Conservation (phyloP, 106 monocot genomes). For the Platanthera zijinensis region DNA sequence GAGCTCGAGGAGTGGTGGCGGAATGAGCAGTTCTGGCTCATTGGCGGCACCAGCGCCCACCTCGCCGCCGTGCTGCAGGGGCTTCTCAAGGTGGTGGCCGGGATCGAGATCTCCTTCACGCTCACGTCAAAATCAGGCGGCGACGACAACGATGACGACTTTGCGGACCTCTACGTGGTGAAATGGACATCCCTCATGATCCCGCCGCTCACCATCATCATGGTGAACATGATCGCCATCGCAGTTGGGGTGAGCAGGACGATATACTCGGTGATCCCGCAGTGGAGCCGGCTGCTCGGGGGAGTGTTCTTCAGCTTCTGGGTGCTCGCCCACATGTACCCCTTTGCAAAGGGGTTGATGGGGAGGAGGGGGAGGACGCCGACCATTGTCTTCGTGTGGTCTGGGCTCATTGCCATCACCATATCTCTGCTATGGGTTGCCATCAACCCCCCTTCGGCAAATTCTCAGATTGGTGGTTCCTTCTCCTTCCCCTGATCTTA, state of each 20-base stretch:
- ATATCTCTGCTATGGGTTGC: slow-evolving; percentile 26
- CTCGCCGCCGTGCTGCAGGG: slow-evolving; percentile 73
- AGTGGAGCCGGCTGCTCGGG: slow-evolving; percentile 56
- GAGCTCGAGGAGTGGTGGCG: slow-evolving; percentile 80
- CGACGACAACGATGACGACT: slow-evolving; percentile 41
- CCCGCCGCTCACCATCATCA: slow-evolving; percentile 54
- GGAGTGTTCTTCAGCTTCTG: slow-evolving; percentile 71
- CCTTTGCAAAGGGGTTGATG: slow-evolving; percentile 57
- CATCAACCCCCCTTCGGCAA: slow-evolving; percentile 31
- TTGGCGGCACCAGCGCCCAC: slow-evolving; percentile 72
- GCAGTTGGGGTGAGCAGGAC: slow-evolving; percentile 55
- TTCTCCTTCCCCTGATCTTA: slow-evolving; percentile 38
- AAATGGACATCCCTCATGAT: slow-evolving; percentile 43
- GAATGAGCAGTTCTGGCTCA: slow-evolving; percentile 62
- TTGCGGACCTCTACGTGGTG: slow-evolving; percentile 35
- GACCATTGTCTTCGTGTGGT: slow-evolving; percentile 53
- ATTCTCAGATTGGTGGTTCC: slow-evolving; percentile 48
- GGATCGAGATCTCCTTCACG: slow-evolving; percentile 53
- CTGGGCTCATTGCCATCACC: slow-evolving; percentile 53
- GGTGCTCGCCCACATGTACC: slow-evolving; percentile 55
- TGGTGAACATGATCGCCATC: slow-evolving; percentile 55
- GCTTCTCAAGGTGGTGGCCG: slow-evolving; percentile 44
- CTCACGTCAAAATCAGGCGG: slow-evolving; percentile 36
- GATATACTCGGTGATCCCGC: slow-evolving; percentile 45
- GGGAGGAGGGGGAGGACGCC: slow-evolving; percentile 46